A percentile compares a stretch with the other conserved stretches of the same genome.
Conservation (phyloP, 805 yeast species). For the Lipomyces starkeyi region DNA sequence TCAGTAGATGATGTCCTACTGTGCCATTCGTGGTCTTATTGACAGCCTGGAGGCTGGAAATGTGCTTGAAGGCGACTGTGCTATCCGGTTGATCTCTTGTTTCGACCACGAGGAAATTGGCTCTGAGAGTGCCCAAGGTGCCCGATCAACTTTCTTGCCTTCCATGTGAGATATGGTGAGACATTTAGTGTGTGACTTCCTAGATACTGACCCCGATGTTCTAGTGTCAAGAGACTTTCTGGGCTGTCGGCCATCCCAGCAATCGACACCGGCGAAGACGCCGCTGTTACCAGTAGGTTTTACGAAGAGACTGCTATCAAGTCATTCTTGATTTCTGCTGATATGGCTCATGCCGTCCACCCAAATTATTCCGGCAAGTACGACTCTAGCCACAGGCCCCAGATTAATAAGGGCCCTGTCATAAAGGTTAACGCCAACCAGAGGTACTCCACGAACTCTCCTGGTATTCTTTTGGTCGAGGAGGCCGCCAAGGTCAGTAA, state of each 20-base stretch:
- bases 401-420: constrained; percentile 87
- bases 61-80: constrained; percentile 54
- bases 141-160: constrained; percentile 88
- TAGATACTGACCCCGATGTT: neutral
- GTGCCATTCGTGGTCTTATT: constrained; percentile 74
- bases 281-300: constrained; percentile 8
- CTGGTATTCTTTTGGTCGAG: constrained; percentile 81
- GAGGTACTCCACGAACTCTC: constrained; percentile 90
- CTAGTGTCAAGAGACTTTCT: constrained; percentile 34
- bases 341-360: constrained; percentile 96
- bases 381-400: constrained; percentile 80
- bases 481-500: constrained; percentile 67
- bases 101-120: constrained; percentile 98
- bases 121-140: constrained; percentile 93
- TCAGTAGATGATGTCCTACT: constrained; percentile 58
- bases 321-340: constrained; percentile 89
- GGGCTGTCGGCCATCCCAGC: constrained; percentile 40
- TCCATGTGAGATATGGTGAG: constrained; percentile 53
- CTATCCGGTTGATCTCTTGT: constrained; percentile 75
- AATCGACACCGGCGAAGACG: constrained; percentile 43
- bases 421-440: constrained; percentile 94
- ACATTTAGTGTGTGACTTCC: neutral
- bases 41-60: constrained; percentile 51
- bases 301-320: constrained; percentile 49
- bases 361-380: constrained; percentile 84